A percentile compares a stretch with the other conserved stretches of the same genome.
Conservation (phyloP, 2,329 filamentous ascomycete species). For the Diaporthe caulivora region DNA sequence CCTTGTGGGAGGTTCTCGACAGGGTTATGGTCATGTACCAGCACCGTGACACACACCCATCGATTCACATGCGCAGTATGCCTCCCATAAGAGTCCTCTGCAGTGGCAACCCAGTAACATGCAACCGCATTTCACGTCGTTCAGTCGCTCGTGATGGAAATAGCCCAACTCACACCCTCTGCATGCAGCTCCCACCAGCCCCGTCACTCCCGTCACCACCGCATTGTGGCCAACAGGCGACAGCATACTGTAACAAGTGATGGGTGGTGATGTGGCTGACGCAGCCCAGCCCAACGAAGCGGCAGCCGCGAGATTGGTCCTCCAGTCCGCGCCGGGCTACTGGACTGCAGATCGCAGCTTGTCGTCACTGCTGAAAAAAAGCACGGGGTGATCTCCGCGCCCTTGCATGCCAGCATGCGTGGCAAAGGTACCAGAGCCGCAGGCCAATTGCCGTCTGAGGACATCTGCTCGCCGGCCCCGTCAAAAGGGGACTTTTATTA, state of each 20-base stretch:
- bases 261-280: background rate
- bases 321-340: background rate
- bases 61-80: background rate
- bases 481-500: background rate
- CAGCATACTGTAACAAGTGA: background rate
- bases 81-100: constrained; percentile 1
- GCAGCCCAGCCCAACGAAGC: constrained; percentile 2
- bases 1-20: background rate
- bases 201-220: background rate
- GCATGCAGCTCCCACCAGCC: background rate
- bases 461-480: background rate
- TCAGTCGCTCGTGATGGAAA: background rate
- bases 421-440: constrained; percentile 30
- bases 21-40: background rate
- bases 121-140: background rate
- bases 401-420: constrained; percentile 25
- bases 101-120: constrained; percentile 6
- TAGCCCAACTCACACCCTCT: background rate
- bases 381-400: constrained; percentile 9
- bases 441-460: constrained; percentile 29
- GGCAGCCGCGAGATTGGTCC: constrained; percentile 13
- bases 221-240: background rate
- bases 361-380: constrained; percentile 8
- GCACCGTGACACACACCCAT: background rate
- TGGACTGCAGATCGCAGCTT: constrained; percentile 20